phyloP scores from a whole-genome alignment of 2,329 filamentous ascomycete genomes.

The Mycosphaerelloides madeirae region DNA sequence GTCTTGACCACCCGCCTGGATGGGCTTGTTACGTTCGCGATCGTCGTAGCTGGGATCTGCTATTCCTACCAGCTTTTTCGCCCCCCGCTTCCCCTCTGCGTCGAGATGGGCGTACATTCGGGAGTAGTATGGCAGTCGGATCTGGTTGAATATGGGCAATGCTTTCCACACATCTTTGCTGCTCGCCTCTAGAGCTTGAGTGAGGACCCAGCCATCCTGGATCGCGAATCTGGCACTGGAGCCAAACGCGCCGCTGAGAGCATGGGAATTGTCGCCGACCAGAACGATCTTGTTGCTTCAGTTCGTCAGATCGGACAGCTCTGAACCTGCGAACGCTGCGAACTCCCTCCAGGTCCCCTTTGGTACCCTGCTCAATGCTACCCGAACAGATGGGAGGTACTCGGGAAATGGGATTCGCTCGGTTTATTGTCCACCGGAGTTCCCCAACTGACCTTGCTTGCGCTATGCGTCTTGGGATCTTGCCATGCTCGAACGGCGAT shows the following conservation, averaged over 20 bases:
- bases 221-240: slow-evolving; percentile 45
- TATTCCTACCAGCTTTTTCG: slow-evolving; percentile 24
- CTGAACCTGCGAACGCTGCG: slow-evolving; percentile 45
- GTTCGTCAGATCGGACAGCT: slow-evolving; percentile 37
- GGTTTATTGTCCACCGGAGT: slow-evolving; percentile 35
- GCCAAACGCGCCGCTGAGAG: slow-evolving; percentile 32
- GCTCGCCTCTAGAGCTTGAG: slow-evolving; percentile 27
- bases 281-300: slow-evolving; percentile 45
- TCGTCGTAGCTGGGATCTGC: slow-evolving; percentile 20
- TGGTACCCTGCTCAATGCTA: slow-evolving; percentile 37
- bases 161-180: slow-evolving; percentile 22
- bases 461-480: slow-evolving; percentile 9
- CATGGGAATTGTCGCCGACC: slow-evolving; percentile 54
- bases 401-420: slow-evolving; percentile 38
- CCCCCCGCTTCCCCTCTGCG: slow-evolving; percentile 16
- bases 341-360: slow-evolving; percentile 45
- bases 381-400: slow-evolving; percentile 39
- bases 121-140: slow-evolving; percentile 40
- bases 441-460: slow-evolving; percentile 35
- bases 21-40: slow-evolving; percentile 11
- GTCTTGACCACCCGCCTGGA: slow-evolving; percentile 23
- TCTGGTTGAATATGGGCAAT: slow-evolving; percentile 36
- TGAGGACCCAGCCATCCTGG: slow-evolving; percentile 45
- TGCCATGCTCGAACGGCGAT: slow-evolving; percentile 17
- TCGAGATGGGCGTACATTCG: slow-evolving; percentile 38